Percentiles rank a stretch among this genome's conserved stretches.
These are phyloP conservation scores for Plectosphaerella sp. DNA, from an alignment of 2,329 filamentous ascomycete species.

Conservation along the genomic window DNA sequence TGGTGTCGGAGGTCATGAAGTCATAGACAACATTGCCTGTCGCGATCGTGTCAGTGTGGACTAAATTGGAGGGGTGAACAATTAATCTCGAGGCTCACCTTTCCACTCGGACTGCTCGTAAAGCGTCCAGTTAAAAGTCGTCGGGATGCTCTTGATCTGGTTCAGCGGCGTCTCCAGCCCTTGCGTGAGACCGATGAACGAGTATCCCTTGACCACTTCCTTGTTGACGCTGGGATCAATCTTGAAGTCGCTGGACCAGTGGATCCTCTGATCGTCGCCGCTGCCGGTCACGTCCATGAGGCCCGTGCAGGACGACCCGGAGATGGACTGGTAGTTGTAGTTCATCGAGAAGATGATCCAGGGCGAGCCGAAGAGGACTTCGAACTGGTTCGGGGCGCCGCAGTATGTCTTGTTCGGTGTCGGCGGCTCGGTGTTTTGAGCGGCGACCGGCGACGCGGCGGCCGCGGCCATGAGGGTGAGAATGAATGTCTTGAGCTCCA, in stretches of 20 bases:
- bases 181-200: constrained; percentile 36
- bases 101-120: constrained; percentile 35
- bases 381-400: constrained; percentile 18
- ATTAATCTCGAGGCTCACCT: constrained; percentile 4
- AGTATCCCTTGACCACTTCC: constrained; percentile 37
- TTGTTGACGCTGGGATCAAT: constrained; percentile 27
- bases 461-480: background rate
- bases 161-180: constrained; percentile 32
- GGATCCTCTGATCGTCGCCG: constrained; percentile 22
- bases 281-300: constrained; percentile 28
- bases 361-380: constrained; percentile 29
- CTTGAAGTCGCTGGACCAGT: constrained; percentile 32
- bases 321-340: constrained; percentile 32
- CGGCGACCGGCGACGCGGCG: background rate
- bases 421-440: background rate
- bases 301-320: constrained; percentile 32
- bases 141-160: constrained; percentile 31
- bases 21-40: constrained; percentile 35
- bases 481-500: background rate
- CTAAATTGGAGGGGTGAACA: background rate
- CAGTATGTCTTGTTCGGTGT: constrained; percentile 10
- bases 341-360: constrained; percentile 42
- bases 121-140: constrained; percentile 32
- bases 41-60: background rate
- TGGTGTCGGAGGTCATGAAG: constrained; percentile 37